phyloP scores from a whole-genome alignment of 345 rosid species.

The Rubroshorea leprosula region DNA sequence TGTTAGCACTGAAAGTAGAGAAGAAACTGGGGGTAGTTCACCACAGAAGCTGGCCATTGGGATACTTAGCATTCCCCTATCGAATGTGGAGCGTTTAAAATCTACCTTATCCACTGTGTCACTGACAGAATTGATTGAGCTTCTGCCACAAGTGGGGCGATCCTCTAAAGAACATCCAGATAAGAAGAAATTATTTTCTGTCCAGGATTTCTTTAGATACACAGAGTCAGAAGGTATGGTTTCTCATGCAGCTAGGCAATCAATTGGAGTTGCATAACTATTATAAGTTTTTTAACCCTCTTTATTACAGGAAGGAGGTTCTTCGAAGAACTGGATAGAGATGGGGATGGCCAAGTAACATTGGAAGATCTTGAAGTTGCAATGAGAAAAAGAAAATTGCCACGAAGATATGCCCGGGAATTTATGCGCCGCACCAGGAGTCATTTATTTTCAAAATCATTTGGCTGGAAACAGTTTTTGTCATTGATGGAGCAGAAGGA shows the following conservation, averaged over 20 bases:
- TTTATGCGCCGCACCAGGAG: slow-evolving; percentile 81
- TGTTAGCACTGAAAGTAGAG: slow-evolving; percentile 36
- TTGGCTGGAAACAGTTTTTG: slow-evolving; percentile 95
- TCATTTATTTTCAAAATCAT: slow-evolving; percentile 87
- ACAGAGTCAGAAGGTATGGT: slow-evolving; percentile 90
- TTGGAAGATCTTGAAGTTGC: slow-evolving; percentile 96
- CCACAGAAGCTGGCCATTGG: slow-evolving; percentile 74
- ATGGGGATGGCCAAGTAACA: slow-evolving; percentile 91
- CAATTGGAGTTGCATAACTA: background rate
- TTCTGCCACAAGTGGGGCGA: slow-evolving; percentile 70
- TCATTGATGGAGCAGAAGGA: slow-evolving; percentile 98
- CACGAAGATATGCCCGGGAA: slow-evolving; percentile 77
- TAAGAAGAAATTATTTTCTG: slow-evolving; percentile 89
- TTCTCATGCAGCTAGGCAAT: background rate
- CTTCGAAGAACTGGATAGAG: slow-evolving; percentile 96
- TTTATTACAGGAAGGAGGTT: slow-evolving; percentile 72
- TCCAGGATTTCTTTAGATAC: slow-evolving; percentile 98
- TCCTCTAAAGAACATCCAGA: slow-evolving; percentile 83
- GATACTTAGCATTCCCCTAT: slow-evolving; percentile 71
- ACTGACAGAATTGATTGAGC: slow-evolving; percentile 78
- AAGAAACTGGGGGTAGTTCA: slow-evolving; percentile 50
- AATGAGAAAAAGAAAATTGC: slow-evolving; percentile 84
- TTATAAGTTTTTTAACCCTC: background rate
- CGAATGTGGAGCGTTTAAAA: slow-evolving; percentile 87
- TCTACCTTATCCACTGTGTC: slow-evolving; percentile 79